These are phyloP conservation scores for Linum lewisii DNA, from an alignment of 345 rosid genomes.

Conservation along the genomic window DNA sequence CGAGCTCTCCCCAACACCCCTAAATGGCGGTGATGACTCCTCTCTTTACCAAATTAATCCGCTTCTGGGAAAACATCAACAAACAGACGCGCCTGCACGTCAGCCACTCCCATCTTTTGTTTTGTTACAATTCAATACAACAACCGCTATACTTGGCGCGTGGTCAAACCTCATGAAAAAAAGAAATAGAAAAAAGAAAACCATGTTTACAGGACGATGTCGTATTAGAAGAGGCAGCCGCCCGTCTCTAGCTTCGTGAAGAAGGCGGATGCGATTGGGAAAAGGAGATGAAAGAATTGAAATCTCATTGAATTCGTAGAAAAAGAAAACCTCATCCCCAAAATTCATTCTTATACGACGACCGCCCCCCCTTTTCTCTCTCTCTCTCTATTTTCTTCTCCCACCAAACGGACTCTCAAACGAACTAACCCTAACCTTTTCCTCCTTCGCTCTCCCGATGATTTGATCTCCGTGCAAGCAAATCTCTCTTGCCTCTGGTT, in stretches of 20 bases:
- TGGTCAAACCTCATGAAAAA: too few relatives aligned
- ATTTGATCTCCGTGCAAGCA: slow-evolving; percentile 10
- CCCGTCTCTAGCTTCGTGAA: not conserved
- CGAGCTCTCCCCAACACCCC: too few relatives aligned
- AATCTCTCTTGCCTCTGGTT: slow-evolving; percentile 21
- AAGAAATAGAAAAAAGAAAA: too few relatives aligned
- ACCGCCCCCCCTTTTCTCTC: slow-evolving; percentile 10
- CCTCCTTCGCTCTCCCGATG: slow-evolving; percentile 8
- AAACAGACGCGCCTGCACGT: too few relatives aligned
- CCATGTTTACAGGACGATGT: too few relatives aligned
- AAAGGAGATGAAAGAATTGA: slow-evolving; percentile 5
- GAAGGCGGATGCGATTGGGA: slow-evolving; percentile 3
- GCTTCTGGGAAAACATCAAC: too few relatives aligned
- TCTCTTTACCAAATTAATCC: too few relatives aligned
- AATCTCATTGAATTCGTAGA: slow-evolving; percentile 20
- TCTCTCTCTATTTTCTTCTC: slow-evolving; percentile 4
- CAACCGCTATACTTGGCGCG: too few relatives aligned
- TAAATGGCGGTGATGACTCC: too few relatives aligned
- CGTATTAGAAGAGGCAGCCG: slow-evolving; percentile 17
- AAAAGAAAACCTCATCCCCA: slow-evolving; percentile 22
- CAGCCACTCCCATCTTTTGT: too few relatives aligned
- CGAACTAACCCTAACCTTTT: slow-evolving; percentile 27
- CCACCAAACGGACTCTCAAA: not conserved
- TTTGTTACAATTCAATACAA: too few relatives aligned
- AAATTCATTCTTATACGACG: slow-evolving; percentile 10